Evolutionary conservation across 768 basidiomycete species (phyloP).

Genomic region (Auricularia sp.): DNA sequence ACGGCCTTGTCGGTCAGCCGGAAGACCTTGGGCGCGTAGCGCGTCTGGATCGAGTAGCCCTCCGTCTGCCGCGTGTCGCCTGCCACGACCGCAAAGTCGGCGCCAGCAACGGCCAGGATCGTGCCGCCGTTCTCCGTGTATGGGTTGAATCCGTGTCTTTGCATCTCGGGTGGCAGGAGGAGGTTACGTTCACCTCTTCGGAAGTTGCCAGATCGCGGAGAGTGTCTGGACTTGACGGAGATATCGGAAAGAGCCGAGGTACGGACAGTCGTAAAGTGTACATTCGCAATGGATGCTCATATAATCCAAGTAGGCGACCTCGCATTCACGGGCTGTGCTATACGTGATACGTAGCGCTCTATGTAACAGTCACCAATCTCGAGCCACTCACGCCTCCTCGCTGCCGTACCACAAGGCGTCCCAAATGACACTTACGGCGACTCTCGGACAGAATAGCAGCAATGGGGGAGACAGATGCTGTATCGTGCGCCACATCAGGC

Average conservation of each 20-base stretch:
- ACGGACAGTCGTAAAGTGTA: too few relatives aligned
- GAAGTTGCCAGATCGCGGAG: background rate
- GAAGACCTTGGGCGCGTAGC: slow-evolving; percentile 94
- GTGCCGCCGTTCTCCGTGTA: slow-evolving; percentile 94
- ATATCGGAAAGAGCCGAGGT: too few relatives aligned
- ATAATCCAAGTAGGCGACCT: too few relatives aligned
- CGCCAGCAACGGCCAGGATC: slow-evolving; percentile 90
- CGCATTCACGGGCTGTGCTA: too few relatives aligned
- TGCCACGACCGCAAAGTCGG: slow-evolving; percentile 88
- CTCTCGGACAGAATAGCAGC: too few relatives aligned
- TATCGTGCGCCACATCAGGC: slow-evolving; percentile 8
- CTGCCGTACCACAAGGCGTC: too few relatives aligned
- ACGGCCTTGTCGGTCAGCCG: slow-evolving; percentile 86
- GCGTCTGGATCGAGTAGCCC: slow-evolving; percentile 95
- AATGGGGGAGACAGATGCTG: slow-evolving; percentile 10
- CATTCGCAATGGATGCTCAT: too few relatives aligned
- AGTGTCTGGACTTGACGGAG: too few relatives aligned
- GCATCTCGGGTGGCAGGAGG: background rate
- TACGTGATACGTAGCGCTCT: too few relatives aligned
- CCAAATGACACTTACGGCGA: too few relatives aligned
- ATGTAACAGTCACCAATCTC: too few relatives aligned
- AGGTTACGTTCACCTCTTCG: background rate
- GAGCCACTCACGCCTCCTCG: too few relatives aligned
- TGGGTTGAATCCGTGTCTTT: slow-evolving; percentile 52
- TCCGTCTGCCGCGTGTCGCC: slow-evolving; percentile 95